Evolutionary conservation across 1,139 yeast genomes (phyloP).

Genomic region (Geotrichum citri-aurantii): DNA sequence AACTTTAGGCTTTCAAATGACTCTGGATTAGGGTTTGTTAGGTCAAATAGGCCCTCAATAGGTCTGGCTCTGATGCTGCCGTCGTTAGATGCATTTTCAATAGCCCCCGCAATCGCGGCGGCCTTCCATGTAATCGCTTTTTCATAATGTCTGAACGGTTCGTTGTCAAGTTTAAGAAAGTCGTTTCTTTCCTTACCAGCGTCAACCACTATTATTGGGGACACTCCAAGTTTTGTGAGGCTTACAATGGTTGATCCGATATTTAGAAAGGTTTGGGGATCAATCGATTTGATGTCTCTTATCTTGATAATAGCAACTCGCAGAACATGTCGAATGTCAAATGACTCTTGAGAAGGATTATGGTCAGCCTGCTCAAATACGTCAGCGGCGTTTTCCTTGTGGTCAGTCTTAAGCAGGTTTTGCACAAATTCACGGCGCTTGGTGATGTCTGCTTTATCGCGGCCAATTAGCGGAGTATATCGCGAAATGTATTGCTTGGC

Average conservation of each 20-base stretch:
- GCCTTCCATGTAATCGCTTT: conserved; percentile 25
- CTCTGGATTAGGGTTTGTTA: conserved; percentile 10
- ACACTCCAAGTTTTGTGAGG: conserved; percentile 48
- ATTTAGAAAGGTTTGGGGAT: conserved; percentile 38
- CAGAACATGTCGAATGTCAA: conserved; percentile 39
- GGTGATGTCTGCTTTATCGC: conserved; percentile 25
- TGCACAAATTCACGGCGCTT: conserved; percentile 20
- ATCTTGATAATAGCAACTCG: conserved; percentile 50
- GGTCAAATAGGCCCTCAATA: conserved; percentile 37
- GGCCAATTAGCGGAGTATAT: conserved; percentile 34
- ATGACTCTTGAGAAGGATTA: conserved; percentile 17
- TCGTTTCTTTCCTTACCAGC: conserved; percentile 32
- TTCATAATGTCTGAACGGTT: conserved; percentile 22
- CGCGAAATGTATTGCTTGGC: conserved; percentile 53
- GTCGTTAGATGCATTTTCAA: conserved; percentile 21
- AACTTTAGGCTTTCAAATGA: conserved; percentile 22
- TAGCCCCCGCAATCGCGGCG: conserved; percentile 24
- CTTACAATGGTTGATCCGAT: conserved; percentile 48
- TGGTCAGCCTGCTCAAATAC: conserved; percentile 9
- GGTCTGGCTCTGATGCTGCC: conserved; percentile 29
- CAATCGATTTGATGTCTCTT: conserved; percentile 38
- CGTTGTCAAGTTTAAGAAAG: conserved; percentile 23
- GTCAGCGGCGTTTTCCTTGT: conserved; percentile 34
- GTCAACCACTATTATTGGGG: conserved; percentile 39
- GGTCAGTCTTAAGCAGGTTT: conserved; percentile 17